Evolutionary conservation across 2,329 filamentous ascomycete genomes (phyloP), one percentile per base, ranked within the genome.

Genomic region (Plectosphaerella plurivora): DNA sequence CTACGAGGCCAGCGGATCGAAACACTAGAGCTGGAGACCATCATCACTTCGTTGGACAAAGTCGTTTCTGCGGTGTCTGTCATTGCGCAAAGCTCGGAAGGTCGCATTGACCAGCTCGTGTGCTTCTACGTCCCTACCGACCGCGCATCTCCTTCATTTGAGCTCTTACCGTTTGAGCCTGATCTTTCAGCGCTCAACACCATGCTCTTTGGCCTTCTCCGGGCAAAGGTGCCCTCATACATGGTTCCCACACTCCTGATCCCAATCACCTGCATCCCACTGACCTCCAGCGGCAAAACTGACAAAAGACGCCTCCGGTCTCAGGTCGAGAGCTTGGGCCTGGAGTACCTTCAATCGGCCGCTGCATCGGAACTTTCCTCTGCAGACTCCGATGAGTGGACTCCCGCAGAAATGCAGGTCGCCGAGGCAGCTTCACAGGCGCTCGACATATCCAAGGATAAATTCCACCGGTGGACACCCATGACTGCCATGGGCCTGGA

Each of bases 401-500:
- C 79, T 1, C 60, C 72, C 1, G 62, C 71, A 6, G 90, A 96
- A 61, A 61, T 55, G 1, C 57, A 63, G 0, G 74, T 95, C 51
- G 81, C 81, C 1, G 57, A 72, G 1, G 69, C 77, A 1, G 68
- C 95, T 7, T 72, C 80, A 0, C 59, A 73, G 5, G 69, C 77
- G 0, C 73, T 86, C 2, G 63, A 69, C 0, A 63, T 82, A 1
- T 62, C 78, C 0, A 52, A 63, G 4, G 59, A 65, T 1, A 68
- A 73, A 0, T 74, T 96, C 37, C 71, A 68, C 10, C 79, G 81
- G 33, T 85, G 84, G 70, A 86, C 84, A 0, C 90, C 91, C 0
- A 87, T 96, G 55, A 84, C 87, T 51, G 82, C 79, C n/a, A 67
- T 96, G 3, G 92, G 92, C 0, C 67, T 97, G 6, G 91, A 96